A percentile compares a stretch with the other conserved stretches of the same genome.
Conservation (phyloP, 257 asterid species). For the Przewalskia tangutica region DNA sequence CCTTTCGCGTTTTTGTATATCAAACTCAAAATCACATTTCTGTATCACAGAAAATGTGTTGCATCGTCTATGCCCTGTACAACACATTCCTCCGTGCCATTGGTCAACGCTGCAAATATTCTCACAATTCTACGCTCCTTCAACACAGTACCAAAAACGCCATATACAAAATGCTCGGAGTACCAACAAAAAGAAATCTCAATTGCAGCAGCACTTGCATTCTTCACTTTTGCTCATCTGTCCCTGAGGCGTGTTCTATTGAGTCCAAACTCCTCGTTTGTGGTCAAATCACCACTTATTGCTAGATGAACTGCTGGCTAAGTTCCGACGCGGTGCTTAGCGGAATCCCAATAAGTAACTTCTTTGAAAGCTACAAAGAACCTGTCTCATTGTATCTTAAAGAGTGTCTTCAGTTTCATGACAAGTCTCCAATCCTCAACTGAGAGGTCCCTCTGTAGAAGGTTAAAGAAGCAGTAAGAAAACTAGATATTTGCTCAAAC, state of each 20-base stretch:
- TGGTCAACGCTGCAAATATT: not conserved
- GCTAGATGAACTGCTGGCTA: not conserved
- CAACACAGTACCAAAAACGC: not conserved
- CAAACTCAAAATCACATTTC: not conserved
- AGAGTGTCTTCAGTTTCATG: conserved; percentile 63
- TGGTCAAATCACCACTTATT: not conserved
- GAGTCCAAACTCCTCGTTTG: not conserved
- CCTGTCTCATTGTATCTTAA: conserved; percentile 53
- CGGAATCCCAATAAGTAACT: not conserved
- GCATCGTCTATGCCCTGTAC: not conserved
- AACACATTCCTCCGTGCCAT: not conserved
- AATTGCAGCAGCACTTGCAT: not conserved
- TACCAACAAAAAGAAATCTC: not conserved
- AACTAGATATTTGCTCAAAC: not conserved
- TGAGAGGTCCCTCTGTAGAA: conserved; percentile 61
- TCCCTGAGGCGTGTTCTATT: not conserved
- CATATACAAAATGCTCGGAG: not conserved
- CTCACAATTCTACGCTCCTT: not conserved
- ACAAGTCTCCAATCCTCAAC: conserved; percentile 62
- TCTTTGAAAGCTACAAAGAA: not conserved
- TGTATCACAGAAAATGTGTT: not conserved
- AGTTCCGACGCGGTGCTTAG: not conserved
- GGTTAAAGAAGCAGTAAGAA: not conserved
- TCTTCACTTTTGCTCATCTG: not conserved
- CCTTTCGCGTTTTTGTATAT: not conserved